These are phyloP conservation scores for Bonia amplexicaulis DNA, from an alignment of 176 grass and related monocot genomes.

Conservation along the genomic window DNA sequence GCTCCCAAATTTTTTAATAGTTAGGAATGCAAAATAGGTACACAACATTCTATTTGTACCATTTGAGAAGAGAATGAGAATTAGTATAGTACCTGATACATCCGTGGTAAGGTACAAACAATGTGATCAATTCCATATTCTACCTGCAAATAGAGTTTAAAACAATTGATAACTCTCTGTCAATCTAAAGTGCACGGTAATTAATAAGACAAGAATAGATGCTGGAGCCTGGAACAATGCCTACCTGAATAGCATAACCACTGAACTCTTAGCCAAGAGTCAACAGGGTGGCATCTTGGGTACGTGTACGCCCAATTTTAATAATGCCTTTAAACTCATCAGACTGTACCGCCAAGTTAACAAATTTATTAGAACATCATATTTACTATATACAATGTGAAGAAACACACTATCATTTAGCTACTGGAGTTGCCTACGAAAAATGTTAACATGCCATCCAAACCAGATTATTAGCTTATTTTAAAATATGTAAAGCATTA, in stretches of 20 bases:
- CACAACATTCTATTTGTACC: no score
- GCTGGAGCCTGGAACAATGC: constrained; percentile 4
- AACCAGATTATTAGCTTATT: not conserved
- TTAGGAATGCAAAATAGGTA: no score
- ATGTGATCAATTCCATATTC: no score
- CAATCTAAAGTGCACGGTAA: constrained; percentile 1
- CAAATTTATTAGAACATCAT: not conserved
- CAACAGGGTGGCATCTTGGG: constrained; percentile 93
- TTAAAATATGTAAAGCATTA: not conserved
- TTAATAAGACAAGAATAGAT: constrained; percentile 16
- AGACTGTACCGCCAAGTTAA: constrained; percentile 46
- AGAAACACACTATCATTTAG: not conserved
- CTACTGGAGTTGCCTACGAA: not conserved
- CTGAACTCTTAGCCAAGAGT: constrained; percentile 98
- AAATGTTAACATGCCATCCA: not conserved
- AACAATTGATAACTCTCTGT: constrained; percentile 16
- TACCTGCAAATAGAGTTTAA: constrained; percentile 42
- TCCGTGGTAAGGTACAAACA: no score
- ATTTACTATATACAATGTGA: constrained; percentile 4
- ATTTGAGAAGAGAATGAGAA: no score
- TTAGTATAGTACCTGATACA: no score
- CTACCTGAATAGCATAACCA: constrained; percentile 87
- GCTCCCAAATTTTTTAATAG: no score
- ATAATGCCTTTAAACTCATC: constrained; percentile 93
- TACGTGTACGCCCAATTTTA: constrained; percentile 93